Conservation (phyloP, 768 basidiomycete species). For the Agrocybe chaxingu region DNA sequence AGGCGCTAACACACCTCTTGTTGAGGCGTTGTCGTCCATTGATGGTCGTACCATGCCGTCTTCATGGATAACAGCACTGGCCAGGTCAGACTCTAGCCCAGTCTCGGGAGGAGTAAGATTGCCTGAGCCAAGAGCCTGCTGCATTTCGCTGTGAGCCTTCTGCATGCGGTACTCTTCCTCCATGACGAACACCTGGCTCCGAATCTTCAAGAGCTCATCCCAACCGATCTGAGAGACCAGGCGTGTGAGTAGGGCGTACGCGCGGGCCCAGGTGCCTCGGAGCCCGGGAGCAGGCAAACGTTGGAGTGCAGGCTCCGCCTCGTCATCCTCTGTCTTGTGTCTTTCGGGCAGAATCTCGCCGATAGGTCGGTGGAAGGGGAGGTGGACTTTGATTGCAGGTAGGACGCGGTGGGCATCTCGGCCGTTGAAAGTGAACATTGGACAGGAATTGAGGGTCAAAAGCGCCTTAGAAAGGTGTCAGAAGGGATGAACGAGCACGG, state of each 20-base stretch:
- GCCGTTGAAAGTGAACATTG: conserved; percentile 99
- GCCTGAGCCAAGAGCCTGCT: conserved; percentile 26
- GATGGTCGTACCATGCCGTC: conserved; percentile 45
- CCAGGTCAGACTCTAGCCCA: conserved; percentile 27
- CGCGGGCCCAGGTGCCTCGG: conserved; percentile 93
- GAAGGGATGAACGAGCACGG: not conserved
- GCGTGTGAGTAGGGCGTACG: conserved; percentile 85
- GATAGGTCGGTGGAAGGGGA: conserved; percentile 84
- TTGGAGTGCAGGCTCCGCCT: conserved; percentile 91
- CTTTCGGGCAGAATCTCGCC: conserved; percentile 88
- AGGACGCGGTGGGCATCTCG: conserved; percentile 88
- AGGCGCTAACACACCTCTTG: conserved; percentile 52
- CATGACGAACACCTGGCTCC: conserved; percentile 97
- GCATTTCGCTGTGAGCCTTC: conserved; percentile 77
- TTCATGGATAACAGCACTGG: conserved; percentile 53
- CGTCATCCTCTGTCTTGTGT: conserved; percentile 79
- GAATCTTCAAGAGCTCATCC: conserved; percentile 95
- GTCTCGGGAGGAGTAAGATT: conserved; percentile 15
- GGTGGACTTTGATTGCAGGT: conserved; percentile 73
- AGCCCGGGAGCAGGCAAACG: conserved; percentile 95
- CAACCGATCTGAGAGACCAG: conserved; percentile 95
- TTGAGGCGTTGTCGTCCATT: conserved; percentile 69
- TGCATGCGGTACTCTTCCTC: conserved; percentile 99
- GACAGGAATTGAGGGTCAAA: conserved; percentile 96
- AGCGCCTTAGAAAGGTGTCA: conserved; percentile 50